Percentiles rank a stretch among this genome's conserved stretches.
These are phyloP conservation scores for Pleodorina starrii DNA, from an alignment of 139 green algal genomes.

Conservation along the genomic window DNA sequence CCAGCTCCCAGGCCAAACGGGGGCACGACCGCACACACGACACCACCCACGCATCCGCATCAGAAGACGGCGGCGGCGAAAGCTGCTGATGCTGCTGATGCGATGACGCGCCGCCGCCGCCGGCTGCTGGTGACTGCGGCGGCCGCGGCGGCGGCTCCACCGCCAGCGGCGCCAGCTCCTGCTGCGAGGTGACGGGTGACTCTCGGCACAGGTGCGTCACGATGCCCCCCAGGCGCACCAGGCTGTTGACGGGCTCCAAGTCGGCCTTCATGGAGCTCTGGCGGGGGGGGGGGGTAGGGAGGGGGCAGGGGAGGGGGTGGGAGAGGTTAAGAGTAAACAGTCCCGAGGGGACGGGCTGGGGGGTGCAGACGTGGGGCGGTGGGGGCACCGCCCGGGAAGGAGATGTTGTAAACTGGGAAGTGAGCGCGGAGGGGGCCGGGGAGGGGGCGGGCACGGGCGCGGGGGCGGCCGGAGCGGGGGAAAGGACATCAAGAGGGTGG, in stretches of 20 bases:
- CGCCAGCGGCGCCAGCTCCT: constrained; percentile 41
- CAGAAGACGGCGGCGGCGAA: not conserved
- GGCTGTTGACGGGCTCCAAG: constrained; percentile 55
- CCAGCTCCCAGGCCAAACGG: constrained; percentile 61
- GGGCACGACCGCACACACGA: not conserved
- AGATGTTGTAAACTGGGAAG: too few species aligned
- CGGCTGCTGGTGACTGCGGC: not conserved
- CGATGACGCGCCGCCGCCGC: too few species aligned
- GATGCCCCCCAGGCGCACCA: constrained; percentile 77
- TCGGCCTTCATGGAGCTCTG: constrained; percentile 41
- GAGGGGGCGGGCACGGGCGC: too few species aligned
- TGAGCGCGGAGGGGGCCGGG: too few species aligned
- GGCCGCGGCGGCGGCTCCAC: constrained; percentile 20
- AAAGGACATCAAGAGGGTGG: too few species aligned
- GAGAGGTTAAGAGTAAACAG: too few species aligned
- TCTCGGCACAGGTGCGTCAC: constrained; percentile 78
- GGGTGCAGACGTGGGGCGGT: too few species aligned
- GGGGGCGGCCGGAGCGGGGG: too few species aligned
- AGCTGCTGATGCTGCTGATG: constrained; percentile 2
- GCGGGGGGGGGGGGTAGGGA: too few species aligned
- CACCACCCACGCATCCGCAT: constrained; percentile 13
- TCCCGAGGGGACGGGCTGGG: too few species aligned
- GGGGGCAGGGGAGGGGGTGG: too few species aligned
- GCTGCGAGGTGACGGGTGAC: constrained; percentile 27
- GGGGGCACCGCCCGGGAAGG: too few species aligned